These are phyloP conservation scores for Castanospermum australe DNA, from an alignment of 306 rosid species.

Conservation along the genomic window DNA sequence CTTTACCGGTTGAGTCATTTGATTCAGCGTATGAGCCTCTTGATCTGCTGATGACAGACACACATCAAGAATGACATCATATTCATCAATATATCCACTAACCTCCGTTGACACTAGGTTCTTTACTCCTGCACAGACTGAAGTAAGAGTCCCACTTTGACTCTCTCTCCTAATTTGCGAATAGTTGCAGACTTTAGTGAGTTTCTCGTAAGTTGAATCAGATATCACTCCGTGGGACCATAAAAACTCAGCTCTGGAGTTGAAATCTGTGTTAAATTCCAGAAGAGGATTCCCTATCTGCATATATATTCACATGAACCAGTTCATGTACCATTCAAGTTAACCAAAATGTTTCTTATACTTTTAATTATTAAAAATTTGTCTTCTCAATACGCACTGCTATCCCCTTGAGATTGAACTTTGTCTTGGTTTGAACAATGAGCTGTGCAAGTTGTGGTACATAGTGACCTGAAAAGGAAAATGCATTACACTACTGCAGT, in stretches of 20 bases:
- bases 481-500: not conserved
- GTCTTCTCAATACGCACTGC: slow-evolving; percentile 50
- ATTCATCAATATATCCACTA: slow-evolving; percentile 28
- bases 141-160: slow-evolving; percentile 20
- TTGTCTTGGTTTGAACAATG: slow-evolving; percentile 40
- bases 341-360: not conserved
- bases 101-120: slow-evolving; percentile 29
- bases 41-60: slow-evolving; percentile 43
- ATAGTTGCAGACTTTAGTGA: slow-evolving; percentile 49
- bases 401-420: slow-evolving; percentile 66
- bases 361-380: not conserved
- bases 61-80: slow-evolving; percentile 57
- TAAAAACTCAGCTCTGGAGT: slow-evolving; percentile 50
- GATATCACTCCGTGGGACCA: slow-evolving; percentile 79
- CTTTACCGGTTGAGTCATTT: slow-evolving; percentile 46
- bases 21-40: slow-evolving; percentile 41
- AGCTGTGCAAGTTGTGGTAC: slow-evolving; percentile 79
- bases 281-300: slow-evolving; percentile 80
- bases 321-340: not conserved
- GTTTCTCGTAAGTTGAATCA: slow-evolving; percentile 44
- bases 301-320: not conserved
- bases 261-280: slow-evolving; percentile 61
- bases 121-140: slow-evolving; percentile 35
- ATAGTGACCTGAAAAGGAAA: slow-evolving; percentile 72
- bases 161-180: slow-evolving; percentile 53